Evolutionary conservation across 2,329 filamentous ascomycete species (phyloP).

Genomic region (Neofusicoccum parvum): DNA sequence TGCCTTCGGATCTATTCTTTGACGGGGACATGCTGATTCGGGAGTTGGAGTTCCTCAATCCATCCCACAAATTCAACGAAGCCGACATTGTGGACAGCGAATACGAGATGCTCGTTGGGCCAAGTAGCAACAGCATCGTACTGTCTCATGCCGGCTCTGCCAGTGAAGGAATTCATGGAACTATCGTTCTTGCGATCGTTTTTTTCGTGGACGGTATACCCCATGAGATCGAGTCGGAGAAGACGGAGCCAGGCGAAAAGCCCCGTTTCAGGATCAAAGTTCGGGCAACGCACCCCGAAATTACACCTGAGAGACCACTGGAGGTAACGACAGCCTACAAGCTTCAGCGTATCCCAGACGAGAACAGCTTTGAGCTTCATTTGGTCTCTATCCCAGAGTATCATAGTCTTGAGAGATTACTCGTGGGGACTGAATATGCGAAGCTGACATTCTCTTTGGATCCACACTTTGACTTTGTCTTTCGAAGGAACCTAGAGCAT

Average conservation of each 20-base stretch:
- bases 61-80: not conserved
- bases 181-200: too few relatives aligned
- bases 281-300: too few relatives aligned
- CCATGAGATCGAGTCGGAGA: not conserved
- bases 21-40: not conserved
- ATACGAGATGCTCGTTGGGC: not conserved
- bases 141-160: not conserved
- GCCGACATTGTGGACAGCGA: not conserved
- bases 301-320: too few relatives aligned
- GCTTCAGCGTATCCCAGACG: too few relatives aligned
- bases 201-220: too few relatives aligned
- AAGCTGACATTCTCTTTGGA: not conserved
- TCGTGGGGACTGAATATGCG: not conserved
- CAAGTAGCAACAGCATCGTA: not conserved
- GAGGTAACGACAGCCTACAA: too few relatives aligned
- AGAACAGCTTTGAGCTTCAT: too few relatives aligned
- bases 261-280: not conserved
- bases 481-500: constrained; percentile 13
- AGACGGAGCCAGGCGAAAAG: not conserved
- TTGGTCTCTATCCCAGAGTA: too few relatives aligned
- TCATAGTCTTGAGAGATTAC: not conserved
- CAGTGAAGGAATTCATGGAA: too few relatives aligned
- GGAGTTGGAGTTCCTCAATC: not conserved
- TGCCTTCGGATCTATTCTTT: too few relatives aligned
- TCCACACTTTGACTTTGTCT: constrained; percentile 6